These are phyloP conservation scores for Pythium myriotylum DNA, from an alignment of 352 stramenopile genomes.

Conservation along the genomic window DNA sequence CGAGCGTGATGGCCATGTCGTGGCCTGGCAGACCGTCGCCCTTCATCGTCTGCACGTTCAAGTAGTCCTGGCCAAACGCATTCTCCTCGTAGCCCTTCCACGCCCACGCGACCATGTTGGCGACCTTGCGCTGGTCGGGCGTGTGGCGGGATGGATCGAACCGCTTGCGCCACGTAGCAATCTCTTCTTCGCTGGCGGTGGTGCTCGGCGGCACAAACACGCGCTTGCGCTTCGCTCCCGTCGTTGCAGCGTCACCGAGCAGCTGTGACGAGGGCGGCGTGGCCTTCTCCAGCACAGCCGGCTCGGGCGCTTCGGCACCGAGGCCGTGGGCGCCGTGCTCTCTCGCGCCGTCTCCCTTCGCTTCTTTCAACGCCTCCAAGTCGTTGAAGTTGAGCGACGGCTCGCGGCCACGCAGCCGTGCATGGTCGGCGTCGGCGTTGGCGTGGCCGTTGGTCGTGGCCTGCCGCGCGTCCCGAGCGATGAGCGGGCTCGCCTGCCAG, in stretches of 20 bases:
- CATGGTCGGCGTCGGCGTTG: neutral
- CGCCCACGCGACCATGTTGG: slow-evolving; percentile 71
- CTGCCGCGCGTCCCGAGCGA: slow-evolving; percentile 15
- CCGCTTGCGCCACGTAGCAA: slow-evolving; percentile 36
- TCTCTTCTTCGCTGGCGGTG: slow-evolving; percentile 34
- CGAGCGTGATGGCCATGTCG: slow-evolving; percentile 80
- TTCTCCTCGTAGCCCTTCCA: slow-evolving; percentile 78
- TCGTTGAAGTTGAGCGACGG: slow-evolving; percentile 16
- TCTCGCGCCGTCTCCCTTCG: neutral
- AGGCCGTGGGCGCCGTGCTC: neutral
- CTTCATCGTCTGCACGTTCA: slow-evolving; percentile 66
- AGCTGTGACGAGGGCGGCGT: neutral
- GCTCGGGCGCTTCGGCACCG: slow-evolving; percentile 8
- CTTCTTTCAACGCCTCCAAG: slow-evolving; percentile 7
- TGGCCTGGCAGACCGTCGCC: slow-evolving; percentile 56
- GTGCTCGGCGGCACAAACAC: slow-evolving; percentile 32
- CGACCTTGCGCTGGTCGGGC: slow-evolving; percentile 60
- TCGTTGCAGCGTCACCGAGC: neutral
- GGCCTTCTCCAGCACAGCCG: slow-evolving; percentile 13
- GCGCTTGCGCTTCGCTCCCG: neutral
- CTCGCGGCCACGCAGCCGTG: slow-evolving; percentile 19
- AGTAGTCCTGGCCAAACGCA: slow-evolving; percentile 70
- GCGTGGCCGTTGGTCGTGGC: slow-evolving; percentile 5
- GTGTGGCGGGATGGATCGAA: slow-evolving; percentile 58
- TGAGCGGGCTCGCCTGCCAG: slow-evolving; percentile 32